These are phyloP conservation scores for Fagopyrum tataricum DNA, from an alignment of 148 eudicot genomes.

Conservation along the genomic window DNA sequence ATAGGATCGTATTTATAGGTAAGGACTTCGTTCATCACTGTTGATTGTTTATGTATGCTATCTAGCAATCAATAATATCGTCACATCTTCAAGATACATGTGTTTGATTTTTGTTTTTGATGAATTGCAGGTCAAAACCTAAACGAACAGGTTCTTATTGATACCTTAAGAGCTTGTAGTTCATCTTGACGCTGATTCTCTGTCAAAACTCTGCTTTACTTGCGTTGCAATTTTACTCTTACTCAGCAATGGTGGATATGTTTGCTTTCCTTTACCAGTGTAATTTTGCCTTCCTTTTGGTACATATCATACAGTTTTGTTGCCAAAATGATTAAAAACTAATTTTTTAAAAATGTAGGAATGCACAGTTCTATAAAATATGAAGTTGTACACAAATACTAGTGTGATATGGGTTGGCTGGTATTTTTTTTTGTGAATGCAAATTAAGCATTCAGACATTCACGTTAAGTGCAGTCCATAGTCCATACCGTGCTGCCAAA, in stretches of 20 bases:
- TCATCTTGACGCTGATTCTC: slow-evolving; percentile 16
- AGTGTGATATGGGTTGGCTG: neutral
- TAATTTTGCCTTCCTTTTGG: neutral
- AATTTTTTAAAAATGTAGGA: neutral
- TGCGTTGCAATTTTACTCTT: neutral
- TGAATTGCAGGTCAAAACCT: slow-evolving; percentile 60
- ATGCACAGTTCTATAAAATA: neutral
- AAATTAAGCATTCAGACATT: too few species aligned
- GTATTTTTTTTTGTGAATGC: too few species aligned
- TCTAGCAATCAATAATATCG: neutral
- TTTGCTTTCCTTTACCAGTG: neutral
- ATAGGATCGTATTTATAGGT: slow-evolving; percentile 90
- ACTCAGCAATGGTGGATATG: neutral
- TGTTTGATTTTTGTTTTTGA: neutral
- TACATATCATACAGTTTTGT: neutral
- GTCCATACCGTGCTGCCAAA: too few species aligned
- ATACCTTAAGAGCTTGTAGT: slow-evolving; percentile 47
- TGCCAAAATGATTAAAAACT: neutral
- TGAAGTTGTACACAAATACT: neutral
- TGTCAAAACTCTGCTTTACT: neutral
- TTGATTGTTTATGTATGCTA: neutral
- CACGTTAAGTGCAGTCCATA: too few species aligned
- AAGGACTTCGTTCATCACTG: slow-evolving; percentile 12
- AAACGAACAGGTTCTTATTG: slow-evolving; percentile 49
- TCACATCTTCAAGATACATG: neutral